Conservation (phyloP, 306 rosid genomes). For the Quercus rubra region DNA sequence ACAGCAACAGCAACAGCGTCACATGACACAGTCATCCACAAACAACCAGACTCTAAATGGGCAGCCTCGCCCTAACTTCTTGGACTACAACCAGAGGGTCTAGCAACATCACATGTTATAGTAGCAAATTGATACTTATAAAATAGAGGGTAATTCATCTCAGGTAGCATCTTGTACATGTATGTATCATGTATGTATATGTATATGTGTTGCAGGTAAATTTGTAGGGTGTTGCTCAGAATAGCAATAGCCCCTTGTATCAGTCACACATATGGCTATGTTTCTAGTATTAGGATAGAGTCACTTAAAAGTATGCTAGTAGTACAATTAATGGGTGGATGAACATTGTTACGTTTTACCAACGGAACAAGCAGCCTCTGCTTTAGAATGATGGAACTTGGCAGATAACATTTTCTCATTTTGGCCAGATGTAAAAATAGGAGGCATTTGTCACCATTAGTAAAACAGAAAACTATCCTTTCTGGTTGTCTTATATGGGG, state of each 20-base stretch:
- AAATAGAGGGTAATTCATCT: conserved; percentile 32
- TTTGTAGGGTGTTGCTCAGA: conserved; percentile 21
- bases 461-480: neutral
- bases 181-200: conserved; percentile 26
- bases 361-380: neutral
- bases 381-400: neutral
- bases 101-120: conserved; percentile 14
- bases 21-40: conserved; percentile 44
- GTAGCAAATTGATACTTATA: conserved; percentile 19
- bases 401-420: neutral
- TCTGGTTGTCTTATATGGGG: neutral
- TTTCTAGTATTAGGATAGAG: neutral
- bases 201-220: conserved; percentile 22
- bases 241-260: conserved; percentile 22
- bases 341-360: neutral
- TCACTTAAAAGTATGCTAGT: neutral
- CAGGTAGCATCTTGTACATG: conserved; percentile 52
- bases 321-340: neutral
- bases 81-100: conserved; percentile 50
- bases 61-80: conserved; percentile 44
- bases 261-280: conserved; percentile 4
- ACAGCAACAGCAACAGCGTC: conserved; percentile 40
- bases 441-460: neutral
- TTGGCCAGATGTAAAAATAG: neutral
- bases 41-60: conserved; percentile 38